phyloP scores from a whole-genome alignment of 257 asterid genomes.

The Gardenia jasminoides region DNA sequence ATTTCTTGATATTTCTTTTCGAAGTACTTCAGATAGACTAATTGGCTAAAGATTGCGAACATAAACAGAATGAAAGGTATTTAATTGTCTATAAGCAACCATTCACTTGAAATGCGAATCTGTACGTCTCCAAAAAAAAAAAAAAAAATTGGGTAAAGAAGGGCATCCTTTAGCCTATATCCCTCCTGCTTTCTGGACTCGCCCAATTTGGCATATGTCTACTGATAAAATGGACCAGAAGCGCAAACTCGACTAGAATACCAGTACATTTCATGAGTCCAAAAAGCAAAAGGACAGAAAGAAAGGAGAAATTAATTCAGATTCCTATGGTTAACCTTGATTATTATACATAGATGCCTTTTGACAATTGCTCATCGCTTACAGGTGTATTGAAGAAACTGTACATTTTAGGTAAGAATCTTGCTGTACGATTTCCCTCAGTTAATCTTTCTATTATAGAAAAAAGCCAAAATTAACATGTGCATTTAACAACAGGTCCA shows the following conservation, averaged over 20 bases:
- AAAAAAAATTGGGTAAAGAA: too few species aligned
- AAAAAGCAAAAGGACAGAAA: neutral
- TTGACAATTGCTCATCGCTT: neutral
- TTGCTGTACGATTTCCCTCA: neutral
- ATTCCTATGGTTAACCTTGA: neutral
- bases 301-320: neutral
- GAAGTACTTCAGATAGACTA: neutral
- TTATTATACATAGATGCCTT: neutral
- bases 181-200: too few species aligned
- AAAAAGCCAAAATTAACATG: too few species aligned
- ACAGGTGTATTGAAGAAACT: neutral
- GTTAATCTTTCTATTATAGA: neutral
- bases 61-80: too few species aligned
- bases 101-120: too few species aligned
- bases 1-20: neutral
- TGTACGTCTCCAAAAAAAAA: too few species aligned
- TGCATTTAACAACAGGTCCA: too few species aligned
- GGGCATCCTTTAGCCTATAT: rapidly evolving
- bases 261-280: too few species aligned
- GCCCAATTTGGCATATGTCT: too few species aligned
- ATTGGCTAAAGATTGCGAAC: too few species aligned
- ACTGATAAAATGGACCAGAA: too few species aligned
- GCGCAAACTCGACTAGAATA: too few species aligned
- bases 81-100: neutral
- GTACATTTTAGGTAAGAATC: neutral